Base-by-base conservation (phyloP, 2,329 filamentous ascomycete species). In the Neofusicoccum sp. region DNA sequence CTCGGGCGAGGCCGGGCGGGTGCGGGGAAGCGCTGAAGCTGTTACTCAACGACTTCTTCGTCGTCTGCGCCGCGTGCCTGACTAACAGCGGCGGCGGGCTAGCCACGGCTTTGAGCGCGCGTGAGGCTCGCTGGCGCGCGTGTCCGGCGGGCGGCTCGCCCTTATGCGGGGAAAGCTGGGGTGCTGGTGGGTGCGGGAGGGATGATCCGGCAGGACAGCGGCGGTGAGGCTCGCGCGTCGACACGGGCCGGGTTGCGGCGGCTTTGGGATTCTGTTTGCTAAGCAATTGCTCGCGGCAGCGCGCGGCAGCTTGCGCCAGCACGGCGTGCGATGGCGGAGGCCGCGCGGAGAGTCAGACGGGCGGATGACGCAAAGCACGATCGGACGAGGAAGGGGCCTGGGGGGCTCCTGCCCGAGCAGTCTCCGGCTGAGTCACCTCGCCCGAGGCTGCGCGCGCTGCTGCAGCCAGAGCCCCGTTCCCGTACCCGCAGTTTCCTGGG, bases 91-190 rank as follows among this genome's bases (percentile, higher is more conserved):
- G 36, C 4, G 9, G 11, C 14, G 20, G 51, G 51, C 51, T 44
- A 56, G 51, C 51, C 34, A 43, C 36, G n/a, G 51, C 38, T 30
- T 31, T 16, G 51, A 16, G 36, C 51, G 20, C 20, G 38, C 38
- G 38, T 33, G 51, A 43, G 51, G 36, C 36, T 56, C 34, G 51
- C 33, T 33, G 36, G 38, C 26, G 26, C 48, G 31, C 16, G 14
- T 33, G 7, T 54, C 31, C 30, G 5, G 31, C n/a, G 26, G 49
- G 49, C 49, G 49, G 49, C 49, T 54, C 49, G 40, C 31, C 20
- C 38, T 56, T 56, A 41, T 56, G 51, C 51, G 51, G 51, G 51
- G 51, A 56, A 56, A 44, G 26, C 51, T 56, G 51, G 51, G 51
- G 51, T 41, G 38, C 51, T 36, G 51, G 51, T 43, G 51, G 36